phyloP scores from a whole-genome alignment of 352 stramenopile species.

The Phytophthora citrophthora region DNA sequence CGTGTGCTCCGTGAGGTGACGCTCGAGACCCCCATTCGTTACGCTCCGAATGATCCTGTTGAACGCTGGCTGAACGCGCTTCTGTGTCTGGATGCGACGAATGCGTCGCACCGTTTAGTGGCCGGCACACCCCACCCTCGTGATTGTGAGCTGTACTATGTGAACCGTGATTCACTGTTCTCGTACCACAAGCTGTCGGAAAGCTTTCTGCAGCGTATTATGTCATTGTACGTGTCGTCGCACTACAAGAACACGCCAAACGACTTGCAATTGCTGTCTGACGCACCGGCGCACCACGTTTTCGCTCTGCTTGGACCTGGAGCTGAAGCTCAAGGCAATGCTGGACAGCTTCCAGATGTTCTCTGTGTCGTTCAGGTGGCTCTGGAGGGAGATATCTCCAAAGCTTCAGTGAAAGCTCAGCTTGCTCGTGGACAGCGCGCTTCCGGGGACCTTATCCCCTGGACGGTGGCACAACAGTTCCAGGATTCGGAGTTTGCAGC shows the following conservation, averaged over 20 bases:
- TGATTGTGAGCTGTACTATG: constrained; percentile 98
- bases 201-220: constrained; percentile 93
- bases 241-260: constrained; percentile 99
- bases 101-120: constrained; percentile 85
- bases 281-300: constrained; percentile 97
- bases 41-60: constrained; percentile 94
- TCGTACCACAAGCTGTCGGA: constrained; percentile 99
- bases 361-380: constrained; percentile 97
- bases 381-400: constrained; percentile 98
- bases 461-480: constrained; percentile 99
- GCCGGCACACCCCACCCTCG: constrained; percentile 94
- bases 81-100: constrained; percentile 95
- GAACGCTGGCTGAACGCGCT: constrained; percentile 98
- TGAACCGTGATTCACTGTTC: constrained; percentile 99
- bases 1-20: constrained; percentile 94
- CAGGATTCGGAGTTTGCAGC: constrained; percentile 98
- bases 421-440: constrained; percentile 96
- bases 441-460: constrained; percentile 99
- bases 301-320: constrained; percentile 98
- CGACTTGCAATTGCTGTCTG: constrained; percentile 98
- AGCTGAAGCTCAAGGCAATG: constrained; percentile 90
- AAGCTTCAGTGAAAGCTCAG: constrained; percentile 95
- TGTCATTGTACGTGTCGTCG: constrained; percentile 97
- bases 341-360: constrained; percentile 96
- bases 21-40: constrained; percentile 98